These are phyloP conservation scores for Gracilaria gracilis DNA, from an alignment of 23 red algal genomes.

Conservation along the genomic window DNA sequence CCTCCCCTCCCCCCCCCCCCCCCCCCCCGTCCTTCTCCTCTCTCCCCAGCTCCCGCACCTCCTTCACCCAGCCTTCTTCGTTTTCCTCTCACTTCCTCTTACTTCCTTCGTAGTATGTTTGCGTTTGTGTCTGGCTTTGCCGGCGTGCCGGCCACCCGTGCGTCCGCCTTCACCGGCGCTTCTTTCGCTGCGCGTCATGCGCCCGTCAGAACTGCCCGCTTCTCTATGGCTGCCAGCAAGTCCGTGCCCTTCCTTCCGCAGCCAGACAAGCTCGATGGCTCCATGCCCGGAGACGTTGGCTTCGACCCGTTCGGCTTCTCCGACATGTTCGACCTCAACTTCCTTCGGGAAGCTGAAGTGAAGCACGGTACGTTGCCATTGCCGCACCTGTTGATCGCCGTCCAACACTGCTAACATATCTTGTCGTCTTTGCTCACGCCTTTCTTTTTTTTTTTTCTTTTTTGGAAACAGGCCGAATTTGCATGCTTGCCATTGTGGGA, in stretches of 20 bases:
- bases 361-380: conserved; percentile 66
- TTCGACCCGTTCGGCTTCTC: conserved; percentile 93
- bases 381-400: neutral
- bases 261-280: conserved; percentile 78
- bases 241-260: conserved; percentile 82
- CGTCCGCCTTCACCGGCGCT: conserved; percentile 46
- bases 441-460: no score
- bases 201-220: conserved; percentile 39
- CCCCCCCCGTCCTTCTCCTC: no score
- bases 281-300: conserved; percentile 65
- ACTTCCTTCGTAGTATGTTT: conserved; percentile 22
- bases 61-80: neutral
- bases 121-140: conserved; percentile 71
- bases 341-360: conserved; percentile 77
- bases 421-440: no score
- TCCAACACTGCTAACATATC: neutral
- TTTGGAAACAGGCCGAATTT: conserved; percentile 66
- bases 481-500: conserved; percentile 88
- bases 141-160: conserved; percentile 23
- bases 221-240: conserved; percentile 58
- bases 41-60: no score
- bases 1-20: no score
- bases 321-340: conserved; percentile 74
- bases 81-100: neutral
- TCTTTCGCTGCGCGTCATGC: conserved; percentile 24